Percentiles rank a stretch among this genome's conserved stretches.
Conservation (phyloP, 2,329 filamentous ascomycete genomes). For the Lecanicillium sp. region DNA sequence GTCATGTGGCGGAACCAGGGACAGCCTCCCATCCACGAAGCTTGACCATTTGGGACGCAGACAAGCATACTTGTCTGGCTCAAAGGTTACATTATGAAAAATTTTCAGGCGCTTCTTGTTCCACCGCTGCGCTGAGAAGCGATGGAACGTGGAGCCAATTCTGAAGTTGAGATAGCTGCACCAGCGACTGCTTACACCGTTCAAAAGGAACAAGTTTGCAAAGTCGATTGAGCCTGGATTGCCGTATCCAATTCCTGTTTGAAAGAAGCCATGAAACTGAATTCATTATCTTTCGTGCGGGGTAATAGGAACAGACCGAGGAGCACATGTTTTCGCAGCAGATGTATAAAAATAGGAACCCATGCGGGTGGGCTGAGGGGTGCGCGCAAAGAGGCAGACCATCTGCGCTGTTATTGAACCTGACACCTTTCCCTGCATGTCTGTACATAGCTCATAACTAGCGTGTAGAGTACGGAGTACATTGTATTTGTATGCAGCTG, state of each 20-base stretch:
- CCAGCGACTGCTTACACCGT: not conserved
- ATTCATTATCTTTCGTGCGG: conserved; percentile 5
- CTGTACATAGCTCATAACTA: no score
- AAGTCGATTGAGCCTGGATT: not conserved
- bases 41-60: no score
- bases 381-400: no score
- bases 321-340: not conserved
- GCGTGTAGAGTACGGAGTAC: no score
- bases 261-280: not conserved
- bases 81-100: conserved; percentile 1
- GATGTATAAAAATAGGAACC: not conserved
- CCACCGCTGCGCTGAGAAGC: not conserved
- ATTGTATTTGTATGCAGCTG: not conserved
- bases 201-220: not conserved
- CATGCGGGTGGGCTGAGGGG: no score
- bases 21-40: no score
- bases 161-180: not conserved
- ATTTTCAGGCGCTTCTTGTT: not conserved
- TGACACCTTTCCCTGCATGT: no score
- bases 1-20: conserved; percentile 4
- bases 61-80: not conserved
- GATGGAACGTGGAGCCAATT: no score
- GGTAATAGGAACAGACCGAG: not conserved
- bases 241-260: not conserved
- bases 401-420: no score